A percentile compares a stretch with the other conserved stretches of the same genome.
Evolutionary conservation across 163 green algal genomes (phyloP).

Genomic region (Chlorella variabilis): DNA sequence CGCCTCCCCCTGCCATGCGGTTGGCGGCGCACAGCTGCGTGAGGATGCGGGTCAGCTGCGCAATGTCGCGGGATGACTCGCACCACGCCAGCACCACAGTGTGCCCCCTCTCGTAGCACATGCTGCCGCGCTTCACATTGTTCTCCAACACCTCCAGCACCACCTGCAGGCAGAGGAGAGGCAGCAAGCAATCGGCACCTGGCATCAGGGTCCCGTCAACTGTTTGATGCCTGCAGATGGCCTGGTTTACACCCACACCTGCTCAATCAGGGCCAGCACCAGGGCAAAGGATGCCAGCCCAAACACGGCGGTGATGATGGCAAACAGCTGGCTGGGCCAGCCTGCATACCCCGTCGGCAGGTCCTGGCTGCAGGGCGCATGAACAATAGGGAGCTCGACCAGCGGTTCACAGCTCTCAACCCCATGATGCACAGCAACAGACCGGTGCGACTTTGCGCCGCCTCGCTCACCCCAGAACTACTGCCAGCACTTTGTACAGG

Average conservation of each 20-base stretch:
- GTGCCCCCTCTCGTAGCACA: slow-evolving; percentile 37
- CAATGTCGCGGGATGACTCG: not conserved
- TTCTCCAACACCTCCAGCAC: slow-evolving; percentile 44
- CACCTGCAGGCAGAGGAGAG: slow-evolving; percentile 7
- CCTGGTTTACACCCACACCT: too few relatives aligned
- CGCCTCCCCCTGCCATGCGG: slow-evolving; percentile 18
- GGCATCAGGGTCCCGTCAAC: too few relatives aligned
- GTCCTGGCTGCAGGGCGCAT: not conserved
- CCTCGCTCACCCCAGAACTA: slow-evolving; percentile 32
- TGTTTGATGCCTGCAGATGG: too few relatives aligned
- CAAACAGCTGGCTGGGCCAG: slow-evolving; percentile 50
- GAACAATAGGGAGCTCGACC: too few relatives aligned
- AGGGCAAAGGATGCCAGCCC: slow-evolving; percentile 64
- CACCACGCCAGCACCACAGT: slow-evolving; percentile 41
- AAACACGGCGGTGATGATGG: slow-evolving; percentile 40
- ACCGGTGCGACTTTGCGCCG: too few relatives aligned
- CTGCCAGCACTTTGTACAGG: slow-evolving; percentile 38
- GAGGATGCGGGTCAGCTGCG: slow-evolving; percentile 27
- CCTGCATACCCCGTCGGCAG: slow-evolving; percentile 10
- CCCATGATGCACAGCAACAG: too few relatives aligned
- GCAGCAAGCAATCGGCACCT: too few relatives aligned
- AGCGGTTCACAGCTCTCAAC: too few relatives aligned
- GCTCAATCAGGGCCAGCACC: slow-evolving; percentile 64
- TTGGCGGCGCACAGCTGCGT: slow-evolving; percentile 53
- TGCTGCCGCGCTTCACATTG: slow-evolving; percentile 47